Conservation (phyloP, 2,329 filamentous ascomycete genomes). For the Seiridium unicorne region DNA sequence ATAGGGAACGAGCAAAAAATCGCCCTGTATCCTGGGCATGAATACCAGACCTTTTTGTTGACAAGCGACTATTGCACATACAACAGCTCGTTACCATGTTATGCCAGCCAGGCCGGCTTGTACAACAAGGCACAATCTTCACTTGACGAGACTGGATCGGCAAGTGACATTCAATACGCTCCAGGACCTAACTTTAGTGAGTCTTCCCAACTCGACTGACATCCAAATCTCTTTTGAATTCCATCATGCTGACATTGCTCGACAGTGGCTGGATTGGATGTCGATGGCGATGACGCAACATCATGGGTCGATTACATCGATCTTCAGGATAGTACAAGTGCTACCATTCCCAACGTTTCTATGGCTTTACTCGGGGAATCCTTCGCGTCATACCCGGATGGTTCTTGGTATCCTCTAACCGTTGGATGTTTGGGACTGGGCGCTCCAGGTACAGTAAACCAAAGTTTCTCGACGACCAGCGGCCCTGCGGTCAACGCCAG, state of each 20-base stretch:
- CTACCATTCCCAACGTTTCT: constrained; percentile 12
- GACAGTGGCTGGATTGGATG: constrained; percentile 20
- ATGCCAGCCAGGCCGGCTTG: constrained; percentile 19
- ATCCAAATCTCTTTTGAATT: background rate
- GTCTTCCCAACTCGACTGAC: background rate
- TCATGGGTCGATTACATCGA: constrained; percentile 26
- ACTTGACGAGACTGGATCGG: constrained; percentile 22
- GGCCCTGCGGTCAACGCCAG: constrained; percentile 25
- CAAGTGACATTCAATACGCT: constrained; percentile 18
- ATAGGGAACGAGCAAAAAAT: constrained; percentile 14
- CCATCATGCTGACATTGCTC: background rate
- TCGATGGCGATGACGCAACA: constrained; percentile 16
- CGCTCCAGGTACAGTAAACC: constrained; percentile 10
- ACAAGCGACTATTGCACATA: background rate
- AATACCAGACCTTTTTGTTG: constrained; percentile 15
- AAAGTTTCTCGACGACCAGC: background rate
- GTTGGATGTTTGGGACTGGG: constrained; percentile 26
- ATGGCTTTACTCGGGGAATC: background rate
- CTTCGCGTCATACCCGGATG: constrained; percentile 16
- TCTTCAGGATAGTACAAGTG: constrained; percentile 11
- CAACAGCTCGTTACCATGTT: background rate
- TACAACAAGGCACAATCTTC: constrained; percentile 24
- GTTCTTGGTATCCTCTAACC: constrained; percentile 16
- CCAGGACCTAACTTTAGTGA: constrained; percentile 18
- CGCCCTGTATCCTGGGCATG: constrained; percentile 19